Evolutionary conservation across 768 basidiomycete species (phyloP), one percentile per base, ranked within the genome.

Genomic region (Lyophyllum semitale): DNA sequence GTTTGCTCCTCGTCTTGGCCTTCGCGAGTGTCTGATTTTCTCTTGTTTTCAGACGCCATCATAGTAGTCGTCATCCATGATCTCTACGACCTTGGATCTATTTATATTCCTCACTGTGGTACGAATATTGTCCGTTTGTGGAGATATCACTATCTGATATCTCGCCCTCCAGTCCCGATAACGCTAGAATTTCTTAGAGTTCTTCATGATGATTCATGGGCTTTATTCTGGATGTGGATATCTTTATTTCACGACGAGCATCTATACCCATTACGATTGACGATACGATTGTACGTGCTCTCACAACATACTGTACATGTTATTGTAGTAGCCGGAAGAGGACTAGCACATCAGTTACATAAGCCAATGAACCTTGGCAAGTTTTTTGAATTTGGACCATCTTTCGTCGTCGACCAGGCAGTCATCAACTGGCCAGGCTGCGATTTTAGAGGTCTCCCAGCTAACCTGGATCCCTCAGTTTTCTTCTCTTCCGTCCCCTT

Each of bases 391-490:
- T 60, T 60, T 57, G 53, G 42, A 29, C 26, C 12, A 40, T 25
- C 48, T 25, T 23, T 25, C 52, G 45, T 57, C 63, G 60, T 65
- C 59, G 55, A 62, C 57, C 61, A 64, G 66, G 66, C 67, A 55
- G 66, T 64, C 62, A 55, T 58, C 61, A 51, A 61, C 59, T 61
- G 59, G 54, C 62, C 62, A 63, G 62, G 61, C 42, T 26, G 49
- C 49, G 43, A 53, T 54, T 32, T 29, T 50, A 51, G 57, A 59
- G 51, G 60, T 35, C 32, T 49, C 37, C 37, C 40, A 15, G 48
- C 46, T 38, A 54, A 41, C 50, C 38, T 51, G 53, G 46, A 51
- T 62, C 54, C 29, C 29, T n/a, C 29, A 30, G 15, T 47, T 55
- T 54, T 46, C 54, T 60, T 51, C 54, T 59, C 51, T 56, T 32